These are phyloP conservation scores for Stylosanthes scabra DNA, from an alignment of 331 rosid species.

Conservation along the genomic window DNA sequence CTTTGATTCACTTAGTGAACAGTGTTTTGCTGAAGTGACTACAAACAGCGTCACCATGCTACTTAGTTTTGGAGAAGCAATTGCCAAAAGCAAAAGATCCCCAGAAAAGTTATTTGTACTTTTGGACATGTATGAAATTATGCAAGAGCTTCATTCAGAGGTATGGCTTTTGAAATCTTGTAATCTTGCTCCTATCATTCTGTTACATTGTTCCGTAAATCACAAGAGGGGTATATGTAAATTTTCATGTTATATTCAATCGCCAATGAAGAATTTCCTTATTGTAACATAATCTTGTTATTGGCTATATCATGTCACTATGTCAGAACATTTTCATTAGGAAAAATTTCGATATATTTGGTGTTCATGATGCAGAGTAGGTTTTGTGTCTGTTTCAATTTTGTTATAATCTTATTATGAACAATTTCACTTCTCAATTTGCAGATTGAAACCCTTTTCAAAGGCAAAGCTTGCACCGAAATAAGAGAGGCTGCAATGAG, in stretches of 20 bases:
- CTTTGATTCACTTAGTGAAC: slow-evolving; percentile 85
- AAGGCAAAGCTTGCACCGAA: slow-evolving; percentile 83
- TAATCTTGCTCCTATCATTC: slow-evolving; percentile 23
- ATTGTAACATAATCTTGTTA: neutral
- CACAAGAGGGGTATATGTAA: slow-evolving; percentile 2
- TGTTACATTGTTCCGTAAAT: slow-evolving; percentile 25
- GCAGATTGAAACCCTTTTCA: slow-evolving; percentile 85
- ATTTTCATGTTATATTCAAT: slow-evolving; percentile 10
- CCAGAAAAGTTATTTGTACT: slow-evolving; percentile 99
- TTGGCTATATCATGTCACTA: slow-evolving; percentile 24
- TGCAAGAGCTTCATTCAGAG: slow-evolving; percentile 98
- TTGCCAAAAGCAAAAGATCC: slow-evolving; percentile 97
- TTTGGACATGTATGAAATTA: slow-evolving; percentile 97
- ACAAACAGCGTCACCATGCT: slow-evolving; percentile 84
- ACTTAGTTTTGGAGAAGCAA: slow-evolving; percentile 98
- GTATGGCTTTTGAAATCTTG: slow-evolving; percentile 50
- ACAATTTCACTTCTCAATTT: slow-evolving; percentile 22
- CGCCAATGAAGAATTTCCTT: neutral
- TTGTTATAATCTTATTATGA: slow-evolving; percentile 29
- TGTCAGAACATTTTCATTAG: slow-evolving; percentile 4
- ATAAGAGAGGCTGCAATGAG: slow-evolving; percentile 84
- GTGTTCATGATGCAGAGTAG: neutral
- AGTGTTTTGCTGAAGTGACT: slow-evolving; percentile 95
- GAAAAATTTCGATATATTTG: slow-evolving; percentile 15
- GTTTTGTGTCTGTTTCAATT: slow-evolving; percentile 26